Percentiles rank a stretch among this genome's conserved stretches.
Evolutionary conservation across 495 filamentous ascomycete species (phyloP).

Genomic region (Aspergillus heteromorphus): DNA sequence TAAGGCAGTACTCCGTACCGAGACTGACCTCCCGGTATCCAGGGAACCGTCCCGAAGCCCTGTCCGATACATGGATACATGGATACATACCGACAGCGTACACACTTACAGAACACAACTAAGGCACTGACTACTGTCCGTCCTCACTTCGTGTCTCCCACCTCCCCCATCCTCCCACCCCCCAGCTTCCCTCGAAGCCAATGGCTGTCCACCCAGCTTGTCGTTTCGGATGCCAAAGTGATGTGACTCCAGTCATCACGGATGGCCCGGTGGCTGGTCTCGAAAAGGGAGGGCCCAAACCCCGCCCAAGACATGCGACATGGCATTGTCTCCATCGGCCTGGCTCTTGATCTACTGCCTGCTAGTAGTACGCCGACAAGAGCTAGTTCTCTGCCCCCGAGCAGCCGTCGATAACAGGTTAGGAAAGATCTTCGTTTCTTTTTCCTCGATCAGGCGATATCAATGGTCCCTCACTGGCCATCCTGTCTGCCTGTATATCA

Average conservation of each 20-base stretch:
- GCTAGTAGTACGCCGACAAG: slow-evolving; percentile 4
- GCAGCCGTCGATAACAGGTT: slow-evolving; percentile 1
- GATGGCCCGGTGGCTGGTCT: slow-evolving; percentile 14
- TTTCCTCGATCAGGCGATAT: slow-evolving; percentile 15
- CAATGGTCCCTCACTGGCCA: slow-evolving; percentile 16
- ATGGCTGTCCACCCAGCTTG: slow-evolving; percentile 4
- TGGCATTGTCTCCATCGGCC: slow-evolving; percentile 11
- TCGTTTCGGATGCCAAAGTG: slow-evolving; percentile 11
- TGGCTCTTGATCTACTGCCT: slow-evolving; percentile 5
- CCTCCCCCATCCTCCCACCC: slow-evolving; percentile 6
- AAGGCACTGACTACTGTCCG: not conserved
- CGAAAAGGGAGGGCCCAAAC: slow-evolving; percentile 7
- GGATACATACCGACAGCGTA: not conserved
- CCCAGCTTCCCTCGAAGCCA: slow-evolving; percentile 7
- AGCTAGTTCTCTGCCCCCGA: slow-evolving; percentile 4
- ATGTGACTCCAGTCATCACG: slow-evolving; percentile 13
- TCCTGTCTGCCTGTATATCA: slow-evolving; percentile 19
- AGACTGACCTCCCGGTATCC: not conserved
- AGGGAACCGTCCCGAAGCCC: too few species aligned
- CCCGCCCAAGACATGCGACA: slow-evolving; percentile 8
- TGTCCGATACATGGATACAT: not conserved
- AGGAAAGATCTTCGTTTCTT: slow-evolving; percentile 13
- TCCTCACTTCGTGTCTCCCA: slow-evolving; percentile 15
- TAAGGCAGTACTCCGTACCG: not conserved
- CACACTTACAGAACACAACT: slow-evolving; percentile 10